phyloP scores from a whole-genome alignment of 257 asterid species.

The Striga asiatica region DNA sequence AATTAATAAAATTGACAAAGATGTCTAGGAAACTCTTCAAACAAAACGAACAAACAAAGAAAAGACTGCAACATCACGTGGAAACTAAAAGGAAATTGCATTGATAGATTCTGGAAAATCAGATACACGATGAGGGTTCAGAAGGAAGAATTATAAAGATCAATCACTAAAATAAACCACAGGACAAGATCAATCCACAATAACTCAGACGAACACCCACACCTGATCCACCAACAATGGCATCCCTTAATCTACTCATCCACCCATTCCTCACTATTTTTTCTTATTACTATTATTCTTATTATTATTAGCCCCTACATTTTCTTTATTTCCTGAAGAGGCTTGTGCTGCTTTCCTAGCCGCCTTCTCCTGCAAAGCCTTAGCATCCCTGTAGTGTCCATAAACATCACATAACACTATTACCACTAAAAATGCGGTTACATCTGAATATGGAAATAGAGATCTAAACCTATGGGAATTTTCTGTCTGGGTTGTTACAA shows the following conservation, averaged over 20 bases:
- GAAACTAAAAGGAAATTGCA: constrained; percentile 5
- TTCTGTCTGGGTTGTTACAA: too few species aligned
- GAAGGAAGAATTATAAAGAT: constrained; percentile 10
- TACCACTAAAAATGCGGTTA: too few species aligned
- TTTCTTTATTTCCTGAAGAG: constrained; percentile 19
- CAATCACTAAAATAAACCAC: background rate
- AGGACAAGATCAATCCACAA: constrained; percentile 1
- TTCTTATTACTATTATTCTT: constrained; percentile 31
- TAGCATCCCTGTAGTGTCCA: constrained; percentile 62
- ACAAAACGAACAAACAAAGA: background rate
- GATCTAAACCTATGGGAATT: too few species aligned
- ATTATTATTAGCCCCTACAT: constrained; percentile 10
- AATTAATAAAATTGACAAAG: too few species aligned
- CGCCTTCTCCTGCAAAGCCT: constrained; percentile 65
- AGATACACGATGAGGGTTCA: constrained; percentile 16
- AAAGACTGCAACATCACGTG: too few species aligned
- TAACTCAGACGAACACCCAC: constrained; percentile 3
- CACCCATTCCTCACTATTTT: constrained; percentile 17
- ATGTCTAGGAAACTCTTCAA: background rate
- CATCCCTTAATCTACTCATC: background rate
- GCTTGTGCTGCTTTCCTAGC: constrained; percentile 57
- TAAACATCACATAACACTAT: background rate
- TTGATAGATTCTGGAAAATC: constrained; percentile 8
- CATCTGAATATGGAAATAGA: too few species aligned
- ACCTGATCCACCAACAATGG: constrained; percentile 13